phyloP scores from a whole-genome alignment of 179 eudicot genomes.

The Corrigiola litoralis region DNA sequence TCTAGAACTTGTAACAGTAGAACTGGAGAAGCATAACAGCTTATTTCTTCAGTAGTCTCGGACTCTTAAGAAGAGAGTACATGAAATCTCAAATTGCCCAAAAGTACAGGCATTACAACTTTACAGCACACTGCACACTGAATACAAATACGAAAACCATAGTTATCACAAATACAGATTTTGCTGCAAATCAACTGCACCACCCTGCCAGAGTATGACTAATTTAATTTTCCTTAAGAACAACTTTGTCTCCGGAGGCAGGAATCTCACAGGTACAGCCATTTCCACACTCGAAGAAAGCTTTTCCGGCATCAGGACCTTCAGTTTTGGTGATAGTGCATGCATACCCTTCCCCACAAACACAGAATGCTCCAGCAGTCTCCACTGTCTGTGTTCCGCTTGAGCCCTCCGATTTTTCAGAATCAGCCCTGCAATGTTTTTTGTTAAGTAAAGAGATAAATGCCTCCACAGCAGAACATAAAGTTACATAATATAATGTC shows the following conservation, averaged over 20 bases:
- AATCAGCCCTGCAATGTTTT: slow-evolving; percentile 7
- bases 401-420: slow-evolving; percentile 1
- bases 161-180: too few species aligned
- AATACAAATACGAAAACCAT: background rate
- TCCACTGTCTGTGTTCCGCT: slow-evolving; percentile 21
- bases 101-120: background rate
- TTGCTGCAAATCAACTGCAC: background rate
- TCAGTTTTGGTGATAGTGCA: slow-evolving; percentile 34
- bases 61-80: background rate
- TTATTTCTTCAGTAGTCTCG: background rate
- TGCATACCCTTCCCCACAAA: slow-evolving; percentile 33
- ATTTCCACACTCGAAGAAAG: slow-evolving; percentile 41
- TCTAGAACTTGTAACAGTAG: too few species aligned
- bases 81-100: background rate
- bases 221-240: slow-evolving; percentile 15
- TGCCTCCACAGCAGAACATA: too few species aligned
- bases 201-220: background rate
- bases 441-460: background rate
- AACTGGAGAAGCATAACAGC: background rate
- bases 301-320: slow-evolving; percentile 32
- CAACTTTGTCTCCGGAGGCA: slow-evolving; percentile 9
- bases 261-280: slow-evolving; percentile 37
- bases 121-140: background rate
- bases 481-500: too few species aligned
- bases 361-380: slow-evolving; percentile 28